Evolutionary conservation across 148 eudicot genomes (phyloP).

Genomic region (Spergularia marina): DNA sequence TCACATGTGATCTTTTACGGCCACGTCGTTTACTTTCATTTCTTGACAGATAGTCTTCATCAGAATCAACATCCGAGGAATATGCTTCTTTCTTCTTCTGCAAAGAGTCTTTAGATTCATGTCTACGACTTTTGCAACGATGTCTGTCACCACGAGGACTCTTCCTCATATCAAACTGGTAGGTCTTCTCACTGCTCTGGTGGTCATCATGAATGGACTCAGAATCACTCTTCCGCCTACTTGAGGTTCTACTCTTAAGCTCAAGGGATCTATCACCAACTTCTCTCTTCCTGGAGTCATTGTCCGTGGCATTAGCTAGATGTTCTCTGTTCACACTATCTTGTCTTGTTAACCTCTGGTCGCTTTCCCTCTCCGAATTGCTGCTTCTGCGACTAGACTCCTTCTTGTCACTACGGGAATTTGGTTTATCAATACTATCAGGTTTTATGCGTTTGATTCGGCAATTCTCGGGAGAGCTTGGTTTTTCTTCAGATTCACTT

Average conservation of each 20-base stretch:
- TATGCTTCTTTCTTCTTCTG: conserved; percentile 5
- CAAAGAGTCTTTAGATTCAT: not conserved
- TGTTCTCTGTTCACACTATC: conserved; percentile 6
- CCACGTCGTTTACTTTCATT: conserved; percentile 11
- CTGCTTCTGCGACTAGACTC: conserved; percentile 13
- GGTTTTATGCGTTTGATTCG: conserved; percentile 19
- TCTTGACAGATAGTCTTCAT: conserved; percentile 7
- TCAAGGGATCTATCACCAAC: conserved; percentile 13
- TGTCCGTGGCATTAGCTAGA: conserved; percentile 6
- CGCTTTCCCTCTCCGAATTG: conserved; percentile 21
- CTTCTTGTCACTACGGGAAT: conserved; percentile 15
- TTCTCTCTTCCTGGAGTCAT: conserved; percentile 1
- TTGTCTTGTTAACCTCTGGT: conserved; percentile 6
- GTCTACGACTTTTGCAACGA: not conserved
- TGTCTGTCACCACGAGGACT: conserved; percentile 5
- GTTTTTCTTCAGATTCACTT: conserved; percentile 30
- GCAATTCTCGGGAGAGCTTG: conserved; percentile 22
- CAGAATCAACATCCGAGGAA: conserved; percentile 15
- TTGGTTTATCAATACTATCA: conserved; percentile 28
- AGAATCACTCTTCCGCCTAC: conserved; percentile 9
- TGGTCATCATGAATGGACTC: conserved; percentile 2
- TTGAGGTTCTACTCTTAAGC: conserved; percentile 14
- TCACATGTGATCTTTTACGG: conserved; percentile 1
- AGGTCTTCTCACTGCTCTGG: not conserved
- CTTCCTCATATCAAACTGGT: not conserved